phyloP scores from a whole-genome alignment of 306 rosid species.

The Lathyrus oleraceus region DNA sequence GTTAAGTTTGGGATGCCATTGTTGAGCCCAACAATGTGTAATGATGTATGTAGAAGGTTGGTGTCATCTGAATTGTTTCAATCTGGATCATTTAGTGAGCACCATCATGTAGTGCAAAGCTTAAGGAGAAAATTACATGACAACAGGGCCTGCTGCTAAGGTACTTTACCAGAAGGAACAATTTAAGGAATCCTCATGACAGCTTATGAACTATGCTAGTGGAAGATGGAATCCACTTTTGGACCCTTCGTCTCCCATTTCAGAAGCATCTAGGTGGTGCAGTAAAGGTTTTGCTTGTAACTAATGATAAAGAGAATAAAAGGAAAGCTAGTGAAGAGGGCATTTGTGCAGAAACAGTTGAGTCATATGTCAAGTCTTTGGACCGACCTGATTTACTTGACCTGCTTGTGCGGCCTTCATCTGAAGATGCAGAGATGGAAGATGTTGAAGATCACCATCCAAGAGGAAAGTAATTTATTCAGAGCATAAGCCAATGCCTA shows the following conservation, averaged over 20 bases:
- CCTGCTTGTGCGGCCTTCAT: slow-evolving; percentile 76
- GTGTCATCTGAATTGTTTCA: too few relatives aligned
- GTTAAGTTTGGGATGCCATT: too few relatives aligned
- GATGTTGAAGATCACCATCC: slow-evolving; percentile 88
- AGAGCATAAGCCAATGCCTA: slow-evolving; percentile 96
- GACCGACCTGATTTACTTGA: slow-evolving; percentile 83
- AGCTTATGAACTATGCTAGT: slow-evolving; percentile 92
- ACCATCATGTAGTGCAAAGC: slow-evolving; percentile 78
- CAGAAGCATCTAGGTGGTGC: slow-evolving; percentile 87
- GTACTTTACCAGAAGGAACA: slow-evolving; percentile 89
- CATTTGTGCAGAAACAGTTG: slow-evolving; percentile 90
- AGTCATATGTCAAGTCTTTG: slow-evolving; percentile 85
- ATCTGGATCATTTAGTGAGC: slow-evolving; percentile 62
- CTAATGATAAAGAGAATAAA: slow-evolving; percentile 90
- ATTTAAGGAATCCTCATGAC: too few relatives aligned
- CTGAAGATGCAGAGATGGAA: slow-evolving; percentile 78
- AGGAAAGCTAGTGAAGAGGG: slow-evolving; percentile 91
- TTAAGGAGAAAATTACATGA: slow-evolving; percentile 73
- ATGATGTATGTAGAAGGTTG: too few relatives aligned
- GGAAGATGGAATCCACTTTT: slow-evolving; percentile 94
- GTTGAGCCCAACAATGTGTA: too few relatives aligned
- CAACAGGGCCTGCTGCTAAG: slow-evolving; percentile 82
- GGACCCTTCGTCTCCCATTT: slow-evolving; percentile 93
- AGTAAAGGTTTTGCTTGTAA: slow-evolving; percentile 71
- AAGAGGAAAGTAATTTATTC: slow-evolving; percentile 77